Percentiles rank a stretch among this genome's conserved stretches.
These are phyloP conservation scores for Geotrichum europaeum DNA, from an alignment of 1,139 yeast species.

Conservation along the genomic window DNA sequence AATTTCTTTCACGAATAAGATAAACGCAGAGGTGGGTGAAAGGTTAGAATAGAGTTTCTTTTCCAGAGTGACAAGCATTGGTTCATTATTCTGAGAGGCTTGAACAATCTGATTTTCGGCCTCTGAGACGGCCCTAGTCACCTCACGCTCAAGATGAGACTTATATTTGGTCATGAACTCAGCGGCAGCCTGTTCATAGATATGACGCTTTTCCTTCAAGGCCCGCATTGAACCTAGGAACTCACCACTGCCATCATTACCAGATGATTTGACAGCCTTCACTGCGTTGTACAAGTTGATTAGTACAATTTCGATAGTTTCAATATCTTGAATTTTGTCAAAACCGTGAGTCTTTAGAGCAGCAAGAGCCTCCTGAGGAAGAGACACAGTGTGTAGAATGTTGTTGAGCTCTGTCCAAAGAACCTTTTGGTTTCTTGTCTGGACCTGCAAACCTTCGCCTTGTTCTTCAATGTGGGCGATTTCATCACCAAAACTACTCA, in stretches of 20 bases:
- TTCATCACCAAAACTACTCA: conserved; percentile 58
- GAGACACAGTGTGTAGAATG: conserved; percentile 62
- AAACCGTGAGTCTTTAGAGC: conserved; percentile 46
- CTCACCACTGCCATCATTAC: conserved; percentile 36
- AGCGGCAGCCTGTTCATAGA: conserved; percentile 53
- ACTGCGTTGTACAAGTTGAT: conserved; percentile 57
- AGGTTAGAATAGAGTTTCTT: conserved; percentile 27
- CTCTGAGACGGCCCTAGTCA: conserved; percentile 32
- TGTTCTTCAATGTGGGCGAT: conserved; percentile 67
- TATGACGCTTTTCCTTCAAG: conserved; percentile 57
- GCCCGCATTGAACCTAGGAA: conserved; percentile 69
- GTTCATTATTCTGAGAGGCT: conserved; percentile 18
- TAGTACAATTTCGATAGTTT: conserved; percentile 52
- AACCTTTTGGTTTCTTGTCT: conserved; percentile 70
- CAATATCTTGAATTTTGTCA: conserved; percentile 44
- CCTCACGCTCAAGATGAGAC: conserved; percentile 42
- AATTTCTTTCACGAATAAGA: conserved; percentile 61
- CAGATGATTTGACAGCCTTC: conserved; percentile 30
- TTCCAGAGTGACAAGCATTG: conserved; percentile 22
- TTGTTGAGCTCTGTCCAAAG: conserved; percentile 63
- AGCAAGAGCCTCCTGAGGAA: conserved; percentile 51
- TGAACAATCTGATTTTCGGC: conserved; percentile 19
- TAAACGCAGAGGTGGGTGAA: conserved; percentile 54
- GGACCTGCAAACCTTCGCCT: conserved; percentile 78
- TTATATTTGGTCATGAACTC: conserved; percentile 49